Percentiles rank a stretch among this genome's conserved stretches.
Conservation (phyloP, 2,329 filamentous ascomycete species). For the Fusarium sp. region DNA sequence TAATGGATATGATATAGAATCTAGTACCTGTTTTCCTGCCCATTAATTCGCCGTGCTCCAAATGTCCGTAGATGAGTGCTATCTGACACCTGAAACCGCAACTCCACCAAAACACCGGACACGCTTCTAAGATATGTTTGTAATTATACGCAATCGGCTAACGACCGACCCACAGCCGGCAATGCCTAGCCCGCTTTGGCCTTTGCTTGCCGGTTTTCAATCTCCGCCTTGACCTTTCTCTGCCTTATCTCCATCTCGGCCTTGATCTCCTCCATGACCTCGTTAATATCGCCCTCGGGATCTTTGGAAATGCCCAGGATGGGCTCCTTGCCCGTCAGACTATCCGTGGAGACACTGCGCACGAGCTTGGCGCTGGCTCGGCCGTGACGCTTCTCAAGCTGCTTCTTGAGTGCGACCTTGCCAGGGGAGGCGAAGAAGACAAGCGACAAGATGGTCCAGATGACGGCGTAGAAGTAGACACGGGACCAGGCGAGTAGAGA, state of each 20-base stretch:
- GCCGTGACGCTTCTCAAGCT: slow-evolving; percentile 67
- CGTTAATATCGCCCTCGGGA: slow-evolving; percentile 77
- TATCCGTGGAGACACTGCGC: slow-evolving; percentile 67
- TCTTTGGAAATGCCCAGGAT: slow-evolving; percentile 84
- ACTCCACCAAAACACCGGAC: slow-evolving; percentile 8
- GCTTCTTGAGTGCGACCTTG: slow-evolving; percentile 68
- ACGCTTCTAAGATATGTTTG: slow-evolving; percentile 5
- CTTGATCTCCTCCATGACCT: slow-evolving; percentile 79
- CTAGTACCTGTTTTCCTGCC: slow-evolving; percentile 2
- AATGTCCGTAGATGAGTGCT: not conserved
- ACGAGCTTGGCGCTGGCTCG: slow-evolving; percentile 59
- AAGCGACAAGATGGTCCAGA: slow-evolving; percentile 73
- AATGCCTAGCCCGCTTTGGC: slow-evolving; percentile 18
- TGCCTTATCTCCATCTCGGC: slow-evolving; percentile 71
- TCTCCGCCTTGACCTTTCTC: slow-evolving; percentile 62
- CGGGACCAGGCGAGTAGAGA: slow-evolving; percentile 82
- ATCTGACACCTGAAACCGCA: slow-evolving; percentile 11
- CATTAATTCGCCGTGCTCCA: not conserved
- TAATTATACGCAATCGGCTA: slow-evolving; percentile 2
- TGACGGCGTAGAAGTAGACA: slow-evolving; percentile 87
- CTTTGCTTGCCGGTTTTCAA: slow-evolving; percentile 63
- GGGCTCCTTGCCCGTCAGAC: slow-evolving; percentile 66
- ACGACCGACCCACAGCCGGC: slow-evolving; percentile 2
- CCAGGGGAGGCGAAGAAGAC: slow-evolving; percentile 84
- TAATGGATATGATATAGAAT: slow-evolving; percentile 40